These are phyloP conservation scores for Aspergillus sp. DNA, from an alignment of 2,329 filamentous ascomycete genomes.

Conservation along the genomic window DNA sequence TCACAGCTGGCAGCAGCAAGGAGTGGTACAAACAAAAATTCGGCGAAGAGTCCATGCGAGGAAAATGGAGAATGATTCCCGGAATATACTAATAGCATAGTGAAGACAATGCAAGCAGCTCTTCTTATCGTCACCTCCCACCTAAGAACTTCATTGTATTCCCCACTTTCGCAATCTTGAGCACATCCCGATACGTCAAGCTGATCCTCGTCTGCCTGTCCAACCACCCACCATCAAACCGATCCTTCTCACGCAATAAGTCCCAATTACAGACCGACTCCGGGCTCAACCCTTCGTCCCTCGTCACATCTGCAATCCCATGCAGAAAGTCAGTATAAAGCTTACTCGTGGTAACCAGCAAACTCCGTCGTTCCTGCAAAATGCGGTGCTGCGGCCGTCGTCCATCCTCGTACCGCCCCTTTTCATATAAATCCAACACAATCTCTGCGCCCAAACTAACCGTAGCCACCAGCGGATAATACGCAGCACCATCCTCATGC, in stretches of 20 bases:
- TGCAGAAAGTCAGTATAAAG: constrained; percentile 53
- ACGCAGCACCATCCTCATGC: constrained; percentile 86
- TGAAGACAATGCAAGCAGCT: background rate
- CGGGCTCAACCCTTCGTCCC: constrained; percentile 57
- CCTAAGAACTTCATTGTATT: constrained; percentile 53
- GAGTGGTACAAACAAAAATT: constrained; percentile 74
- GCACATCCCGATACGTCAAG: constrained; percentile 70
- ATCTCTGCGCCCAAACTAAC: constrained; percentile 73
- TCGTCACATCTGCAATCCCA: constrained; percentile 47
- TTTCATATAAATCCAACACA: constrained; percentile 67
- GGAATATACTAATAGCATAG: constrained; percentile 23
- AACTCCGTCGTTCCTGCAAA: constrained; percentile 73
- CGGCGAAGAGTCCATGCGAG: constrained; percentile 53
- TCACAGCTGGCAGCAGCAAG: constrained; percentile 70
- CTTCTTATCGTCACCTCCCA: constrained; percentile 16
- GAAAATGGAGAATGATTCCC: constrained; percentile 70
- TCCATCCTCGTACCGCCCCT: constrained; percentile 24
- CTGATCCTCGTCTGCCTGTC: constrained; percentile 48
- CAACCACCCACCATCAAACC: constrained; percentile 35
- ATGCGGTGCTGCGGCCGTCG: constrained; percentile 47
- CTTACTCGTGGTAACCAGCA: constrained; percentile 48
- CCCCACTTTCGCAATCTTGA: constrained; percentile 68
- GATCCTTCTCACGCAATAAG: constrained; percentile 39
- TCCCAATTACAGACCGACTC: constrained; percentile 50
- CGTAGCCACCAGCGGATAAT: constrained; percentile 81